These are phyloP conservation scores for Neonectria ditissima DNA, from an alignment of 2,329 filamentous ascomycete species.

Conservation along the genomic window DNA sequence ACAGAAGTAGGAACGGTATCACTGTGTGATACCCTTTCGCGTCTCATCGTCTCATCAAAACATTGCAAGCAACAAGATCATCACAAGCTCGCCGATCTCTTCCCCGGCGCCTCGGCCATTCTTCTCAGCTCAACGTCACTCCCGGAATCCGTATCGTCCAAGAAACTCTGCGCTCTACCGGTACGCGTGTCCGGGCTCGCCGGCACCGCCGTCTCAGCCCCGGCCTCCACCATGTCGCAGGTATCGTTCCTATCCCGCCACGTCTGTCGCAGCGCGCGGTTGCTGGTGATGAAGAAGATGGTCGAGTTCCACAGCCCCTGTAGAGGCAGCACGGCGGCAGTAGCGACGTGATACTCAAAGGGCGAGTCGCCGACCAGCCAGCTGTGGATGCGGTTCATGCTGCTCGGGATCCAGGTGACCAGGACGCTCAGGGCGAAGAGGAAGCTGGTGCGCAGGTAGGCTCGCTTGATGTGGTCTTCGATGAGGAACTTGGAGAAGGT, in stretches of 20 bases:
- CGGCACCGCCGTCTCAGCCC: background rate
- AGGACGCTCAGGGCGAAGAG: constrained; percentile 71
- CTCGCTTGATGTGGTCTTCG: constrained; percentile 68
- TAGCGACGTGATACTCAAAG: constrained; percentile 76
- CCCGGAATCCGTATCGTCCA: constrained; percentile 48
- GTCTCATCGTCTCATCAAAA: background rate
- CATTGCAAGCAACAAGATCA: background rate
- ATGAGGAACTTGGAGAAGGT: constrained; percentile 52
- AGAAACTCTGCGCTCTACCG: constrained; percentile 39
- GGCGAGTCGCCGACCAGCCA: constrained; percentile 65
- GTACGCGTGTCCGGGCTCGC: constrained; percentile 22
- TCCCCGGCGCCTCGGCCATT: constrained; percentile 42
- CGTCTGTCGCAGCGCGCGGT: constrained; percentile 42
- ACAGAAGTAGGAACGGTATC: background rate
- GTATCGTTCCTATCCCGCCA: constrained; percentile 18
- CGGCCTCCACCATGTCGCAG: constrained; percentile 33
- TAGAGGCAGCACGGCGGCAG: constrained; percentile 78
- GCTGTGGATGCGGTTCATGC: constrained; percentile 79
- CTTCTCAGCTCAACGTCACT: constrained; percentile 51
- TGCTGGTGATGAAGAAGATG: constrained; percentile 79
- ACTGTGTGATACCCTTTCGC: background rate
- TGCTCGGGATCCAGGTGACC: constrained; percentile 74
- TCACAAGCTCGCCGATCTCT: constrained; percentile 43
- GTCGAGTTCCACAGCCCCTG: constrained; percentile 86
- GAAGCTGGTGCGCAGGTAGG: constrained; percentile 71